A percentile compares a stretch with the other conserved stretches of the same genome.
phyloP scores from a whole-genome alignment of 2,329 filamentous ascomycete genomes.

The Clathrospora elynae region DNA sequence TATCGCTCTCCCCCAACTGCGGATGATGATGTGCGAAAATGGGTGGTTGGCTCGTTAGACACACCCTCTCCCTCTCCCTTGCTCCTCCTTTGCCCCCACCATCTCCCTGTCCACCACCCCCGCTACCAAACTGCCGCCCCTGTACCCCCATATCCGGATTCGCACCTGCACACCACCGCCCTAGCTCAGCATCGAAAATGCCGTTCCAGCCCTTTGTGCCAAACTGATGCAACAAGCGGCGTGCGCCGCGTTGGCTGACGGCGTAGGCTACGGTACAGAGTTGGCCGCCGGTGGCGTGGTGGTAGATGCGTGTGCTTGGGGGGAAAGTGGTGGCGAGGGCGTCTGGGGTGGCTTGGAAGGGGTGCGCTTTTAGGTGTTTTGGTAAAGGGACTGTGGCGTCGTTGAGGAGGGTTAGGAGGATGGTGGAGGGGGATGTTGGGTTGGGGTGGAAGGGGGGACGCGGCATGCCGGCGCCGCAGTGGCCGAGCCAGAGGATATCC shows the following conservation, averaged over 20 bases:
- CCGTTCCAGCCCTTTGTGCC: conserved; percentile 37
- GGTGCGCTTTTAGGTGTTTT: conserved; percentile 38
- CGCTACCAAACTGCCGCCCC: conserved; percentile 1
- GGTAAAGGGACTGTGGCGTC: conserved; percentile 32
- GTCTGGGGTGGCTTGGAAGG: conserved; percentile 36
- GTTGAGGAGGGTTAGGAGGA: conserved; percentile 29
- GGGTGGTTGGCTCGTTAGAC: conserved; percentile 35
- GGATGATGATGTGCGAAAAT: conserved; percentile 42
- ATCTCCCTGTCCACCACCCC: conserved; percentile 3
- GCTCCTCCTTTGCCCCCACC: conserved; percentile 1
- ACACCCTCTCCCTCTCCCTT: conserved; percentile 27
- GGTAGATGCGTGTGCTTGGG: conserved; percentile 37
- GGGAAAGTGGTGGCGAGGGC: conserved; percentile 32
- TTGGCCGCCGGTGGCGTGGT: conserved; percentile 33
- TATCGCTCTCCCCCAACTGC: conserved; percentile 38
- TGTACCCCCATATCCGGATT: conserved; percentile 29
- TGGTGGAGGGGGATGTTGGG: conserved; percentile 19
- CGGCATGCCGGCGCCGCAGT: conserved; percentile 39
- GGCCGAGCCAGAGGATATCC: conserved; percentile 51
- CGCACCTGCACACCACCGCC: conserved; percentile 36
- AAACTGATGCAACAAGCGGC: conserved; percentile 37
- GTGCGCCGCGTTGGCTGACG: conserved; percentile 38
- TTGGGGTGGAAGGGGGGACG: conserved; percentile 15
- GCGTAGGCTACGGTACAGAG: conserved; percentile 41
- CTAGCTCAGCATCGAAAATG: conserved; percentile 38